These are phyloP conservation scores for Aspergillus sp. DNA, from an alignment of 2,329 filamentous ascomycete species.

Conservation along the genomic window DNA sequence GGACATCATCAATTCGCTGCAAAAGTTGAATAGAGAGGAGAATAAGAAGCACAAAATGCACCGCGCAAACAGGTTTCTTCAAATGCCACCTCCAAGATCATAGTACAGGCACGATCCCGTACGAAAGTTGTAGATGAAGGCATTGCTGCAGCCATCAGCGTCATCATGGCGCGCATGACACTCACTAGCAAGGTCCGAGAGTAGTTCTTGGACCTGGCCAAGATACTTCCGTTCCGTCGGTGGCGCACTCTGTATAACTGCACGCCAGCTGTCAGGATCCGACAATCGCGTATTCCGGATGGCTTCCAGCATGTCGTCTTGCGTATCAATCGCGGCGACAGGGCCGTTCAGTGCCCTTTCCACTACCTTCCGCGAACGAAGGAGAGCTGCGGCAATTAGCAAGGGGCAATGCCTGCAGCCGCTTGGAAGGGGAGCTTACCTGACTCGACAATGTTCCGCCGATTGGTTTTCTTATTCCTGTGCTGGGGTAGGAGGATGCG, in stretches of 20 bases:
- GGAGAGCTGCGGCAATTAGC: constrained; percentile 35
- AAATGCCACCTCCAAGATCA: constrained; percentile 49
- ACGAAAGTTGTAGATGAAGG: constrained; percentile 86
- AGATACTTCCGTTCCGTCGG: constrained; percentile 73
- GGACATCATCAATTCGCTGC: constrained; percentile 14
- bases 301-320: constrained; percentile 69
- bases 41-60: constrained; percentile 3
- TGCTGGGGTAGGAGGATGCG: constrained; percentile 75
- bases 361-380: constrained; percentile 51
- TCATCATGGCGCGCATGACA: constrained; percentile 29
- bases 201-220: constrained; percentile 68
- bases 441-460: constrained; percentile 75
- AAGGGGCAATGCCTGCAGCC: neutral
- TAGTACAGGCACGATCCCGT: constrained; percentile 79
- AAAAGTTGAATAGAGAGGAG: constrained; percentile 8
- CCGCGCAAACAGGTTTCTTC: neutral
- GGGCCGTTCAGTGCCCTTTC: constrained; percentile 66
- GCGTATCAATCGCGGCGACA: constrained; percentile 78
- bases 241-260: constrained; percentile 66
- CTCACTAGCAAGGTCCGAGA: constrained; percentile 53
- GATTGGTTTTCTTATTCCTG: constrained; percentile 83
- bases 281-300: constrained; percentile 66
- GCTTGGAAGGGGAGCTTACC: constrained; percentile 45
- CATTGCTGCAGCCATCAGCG: constrained; percentile 53
- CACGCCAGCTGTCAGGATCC: constrained; percentile 75